Conservation (phyloP, 176 grass and related monocot genomes). For the Oryza rufipogon region DNA sequence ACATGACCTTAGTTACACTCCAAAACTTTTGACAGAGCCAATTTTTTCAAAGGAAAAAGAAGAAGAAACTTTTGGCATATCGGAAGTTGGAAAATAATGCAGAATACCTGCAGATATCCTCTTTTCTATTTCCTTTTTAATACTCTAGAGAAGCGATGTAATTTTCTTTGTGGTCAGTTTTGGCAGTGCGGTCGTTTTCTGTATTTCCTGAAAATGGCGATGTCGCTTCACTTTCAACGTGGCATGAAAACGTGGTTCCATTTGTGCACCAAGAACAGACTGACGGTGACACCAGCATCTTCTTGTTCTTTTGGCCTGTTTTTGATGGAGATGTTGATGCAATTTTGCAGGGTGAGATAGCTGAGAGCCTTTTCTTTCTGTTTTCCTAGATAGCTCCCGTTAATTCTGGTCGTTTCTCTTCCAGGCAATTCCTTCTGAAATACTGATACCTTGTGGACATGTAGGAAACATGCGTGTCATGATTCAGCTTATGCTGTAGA, state of each 20-base stretch:
- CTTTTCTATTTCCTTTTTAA: not conserved
- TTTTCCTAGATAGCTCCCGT: not conserved
- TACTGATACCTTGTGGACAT: not conserved
- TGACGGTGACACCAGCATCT: constrained; percentile 23
- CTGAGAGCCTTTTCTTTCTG: not conserved
- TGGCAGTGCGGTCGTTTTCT: not conserved
- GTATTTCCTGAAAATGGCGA: not conserved
- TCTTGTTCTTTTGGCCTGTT: not conserved
- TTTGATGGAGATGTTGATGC: not conserved
- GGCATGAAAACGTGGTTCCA: not conserved
- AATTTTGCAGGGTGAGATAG: not conserved
- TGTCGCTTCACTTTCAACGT: constrained; percentile 10
- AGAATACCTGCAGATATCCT: not conserved
- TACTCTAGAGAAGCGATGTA: not conserved
- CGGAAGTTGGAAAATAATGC: not conserved
- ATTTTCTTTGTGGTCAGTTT: not conserved
- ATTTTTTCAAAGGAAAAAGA: not conserved
- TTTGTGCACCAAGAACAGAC: not conserved
- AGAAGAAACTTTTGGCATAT: not conserved
- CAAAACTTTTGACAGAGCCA: not conserved
- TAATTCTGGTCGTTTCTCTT: not conserved
- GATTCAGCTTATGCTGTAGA: not conserved
- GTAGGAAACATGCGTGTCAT: not conserved
- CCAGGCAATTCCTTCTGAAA: not conserved
- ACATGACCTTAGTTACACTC: not conserved